Percentiles rank a stretch among this genome's conserved stretches.
Conservation (phyloP, 164 flowering plant species). For the grape (Vitis vinifera) region DNA sequence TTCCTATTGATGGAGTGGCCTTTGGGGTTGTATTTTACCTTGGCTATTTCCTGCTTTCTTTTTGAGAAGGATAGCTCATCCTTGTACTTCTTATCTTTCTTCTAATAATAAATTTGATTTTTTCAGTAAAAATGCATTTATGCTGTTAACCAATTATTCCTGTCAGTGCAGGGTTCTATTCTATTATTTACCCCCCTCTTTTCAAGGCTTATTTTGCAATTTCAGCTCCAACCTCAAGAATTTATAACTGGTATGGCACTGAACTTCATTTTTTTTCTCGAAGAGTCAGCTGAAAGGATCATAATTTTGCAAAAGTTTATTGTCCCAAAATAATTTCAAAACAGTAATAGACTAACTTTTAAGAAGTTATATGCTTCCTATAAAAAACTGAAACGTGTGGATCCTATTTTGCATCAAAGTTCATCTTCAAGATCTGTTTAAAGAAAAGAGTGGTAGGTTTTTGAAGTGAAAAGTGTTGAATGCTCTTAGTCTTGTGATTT, state of each 20-base stretch:
- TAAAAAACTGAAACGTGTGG: too few species aligned
- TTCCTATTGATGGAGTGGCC: too few species aligned
- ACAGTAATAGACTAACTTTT: too few species aligned
- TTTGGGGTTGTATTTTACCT: too few species aligned
- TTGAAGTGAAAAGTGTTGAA: too few species aligned
- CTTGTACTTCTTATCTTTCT: not conserved
- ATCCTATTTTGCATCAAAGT: too few species aligned
- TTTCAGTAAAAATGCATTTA: not conserved
- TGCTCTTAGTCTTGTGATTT: too few species aligned
- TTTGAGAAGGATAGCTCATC: too few species aligned
- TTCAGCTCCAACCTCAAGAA: slow-evolving; percentile 80
- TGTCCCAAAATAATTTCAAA: not conserved
- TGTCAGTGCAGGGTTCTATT: slow-evolving; percentile 69
- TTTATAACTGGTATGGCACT: slow-evolving; percentile 69
- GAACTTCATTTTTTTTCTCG: not conserved
- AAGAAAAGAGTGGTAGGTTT: too few species aligned
- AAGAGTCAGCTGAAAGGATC: not conserved
- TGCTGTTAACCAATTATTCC: not conserved
- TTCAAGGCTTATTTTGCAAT: slow-evolving; percentile 64
- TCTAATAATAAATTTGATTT: not conserved
- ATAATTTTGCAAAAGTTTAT: not conserved
- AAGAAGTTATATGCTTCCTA: too few species aligned
- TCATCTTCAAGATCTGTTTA: too few species aligned
- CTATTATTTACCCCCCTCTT: slow-evolving; percentile 72
- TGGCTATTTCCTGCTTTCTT: too few species aligned